Base-by-base conservation (phyloP, 1,284 basidiomycete genomes). In the Erythrobasidium hasegawianum region DNA sequence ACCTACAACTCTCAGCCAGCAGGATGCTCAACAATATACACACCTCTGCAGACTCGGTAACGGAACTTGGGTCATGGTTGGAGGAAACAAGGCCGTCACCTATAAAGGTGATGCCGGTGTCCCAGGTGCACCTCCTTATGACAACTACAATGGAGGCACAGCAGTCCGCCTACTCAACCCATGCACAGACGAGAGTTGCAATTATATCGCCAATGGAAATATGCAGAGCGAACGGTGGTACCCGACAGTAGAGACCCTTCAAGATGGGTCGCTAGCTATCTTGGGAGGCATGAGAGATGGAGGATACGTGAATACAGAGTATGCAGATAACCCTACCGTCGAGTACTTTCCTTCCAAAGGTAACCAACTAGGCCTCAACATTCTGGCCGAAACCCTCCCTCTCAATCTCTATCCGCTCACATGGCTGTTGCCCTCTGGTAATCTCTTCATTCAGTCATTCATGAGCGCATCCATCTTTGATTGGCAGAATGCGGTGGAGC, bases 321-420 rank as follows among this genome's bases (percentile, higher is more conserved):
- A 87, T 22, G 92, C 94, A 78, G 83, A 93, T 78, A 95, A 96
- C 78, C 82, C 91, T 16, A 93, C 81, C 0, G 81, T 79, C 70
- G 84, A 94, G 80, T 92, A 91, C 78, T 95, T 83, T 78, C 92
- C 89, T n/a, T 79, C 84, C 13, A 82, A 79, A 62, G 82, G 84
- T 29, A 59, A 57, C 16, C 81, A 86, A 1, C 80, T 85, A 72
- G 79, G 83, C 20, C 86, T 95, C 81, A 79, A 87, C 61, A 88
- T 96, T 79, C 83, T 96, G 79, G 78, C 84, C 68, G 81, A 84
- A 47, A 91, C 92, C 0, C 87, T 89, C 41, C 92, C 92, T 57
- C 83, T 94, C 73, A 97, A 97, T 79, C 82, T 92, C 4, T 97
- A 94, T 72, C 85, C 90, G 0, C 85, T 91, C 72, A 86, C 88